Base-by-base conservation (phyloP, 106 monocot species). In the Vanilla planifolia region DNA sequence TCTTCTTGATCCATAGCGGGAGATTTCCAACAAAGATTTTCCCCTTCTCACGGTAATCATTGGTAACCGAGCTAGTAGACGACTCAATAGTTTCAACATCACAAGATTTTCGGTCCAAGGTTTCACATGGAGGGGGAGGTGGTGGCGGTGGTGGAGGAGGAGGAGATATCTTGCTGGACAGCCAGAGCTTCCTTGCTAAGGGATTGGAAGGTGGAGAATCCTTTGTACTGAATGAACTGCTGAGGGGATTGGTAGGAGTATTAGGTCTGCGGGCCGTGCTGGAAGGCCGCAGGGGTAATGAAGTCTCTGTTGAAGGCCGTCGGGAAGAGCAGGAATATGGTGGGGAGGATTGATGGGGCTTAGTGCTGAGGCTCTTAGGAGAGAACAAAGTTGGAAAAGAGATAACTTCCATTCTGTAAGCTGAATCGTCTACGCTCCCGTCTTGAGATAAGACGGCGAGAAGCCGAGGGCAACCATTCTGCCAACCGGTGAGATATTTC, bases 21-120 rank as follows among this genome's bases (percentile, higher is more conserved):
- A 98, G 64, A 59, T 98, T 98, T 2, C 88, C 91, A 15, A 98
- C 82, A 67, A 92, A 91, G 29, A 91, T 80, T 70, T 91, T 91
- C 17, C 81, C 87, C 26, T 76, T 75, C 56, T 91, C 79, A 14
- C 66, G 71, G 53, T 85, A 81, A 23, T 81, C 69, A 1, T 55
- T 16, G 51, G 68, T 21, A 10, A 13, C 9, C 20, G 32, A 28
- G 33, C 43, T 30, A 14, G 64, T 32, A 22, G 52, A 52, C 7
- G 61, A 13, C 5, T 58, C 39, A 0, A 37, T 37, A 2, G 72
- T 33, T 6, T 51, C 35, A 2, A 25, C 26, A 19, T 51, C 20
- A 43, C 47, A 22, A 16, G 37, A n/a, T 11, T 55, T 39, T 2
- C 26, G 23, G n/a, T 34, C 51, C 32, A 24, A 40, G 62, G 35